Percentiles rank a stretch among this genome's conserved stretches.
Conservation (phyloP, 176 grass and related monocot genomes). For the Themeda triandra region DNA sequence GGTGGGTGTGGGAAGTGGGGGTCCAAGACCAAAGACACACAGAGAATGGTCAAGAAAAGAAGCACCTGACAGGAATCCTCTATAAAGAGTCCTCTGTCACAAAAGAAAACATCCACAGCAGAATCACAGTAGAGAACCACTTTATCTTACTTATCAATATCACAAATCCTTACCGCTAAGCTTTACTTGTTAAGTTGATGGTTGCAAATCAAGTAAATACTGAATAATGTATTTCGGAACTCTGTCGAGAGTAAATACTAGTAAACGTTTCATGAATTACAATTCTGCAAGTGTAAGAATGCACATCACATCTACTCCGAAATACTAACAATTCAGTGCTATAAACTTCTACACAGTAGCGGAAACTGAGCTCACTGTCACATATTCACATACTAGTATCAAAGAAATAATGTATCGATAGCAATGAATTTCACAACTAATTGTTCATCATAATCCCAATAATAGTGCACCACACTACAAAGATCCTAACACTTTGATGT, state of each 20-base stretch:
- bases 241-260: background rate
- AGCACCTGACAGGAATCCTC: background rate
- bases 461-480: background rate
- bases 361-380: background rate
- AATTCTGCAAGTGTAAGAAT: background rate
- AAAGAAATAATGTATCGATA: background rate
- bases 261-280: background rate
- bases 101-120: background rate
- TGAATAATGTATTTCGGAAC: background rate
- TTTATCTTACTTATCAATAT: constrained; percentile 18
- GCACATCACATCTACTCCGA: background rate
- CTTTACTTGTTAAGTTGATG: background rate
- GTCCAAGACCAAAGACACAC: background rate
- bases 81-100: background rate
- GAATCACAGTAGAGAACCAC: background rate
- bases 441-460: constrained; percentile 1
- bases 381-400: background rate
- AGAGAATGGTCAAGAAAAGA: constrained; percentile 7
- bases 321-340: background rate
- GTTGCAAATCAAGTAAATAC: background rate
- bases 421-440: background rate
- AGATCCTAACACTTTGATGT: background rate
- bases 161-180: background rate
- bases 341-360: background rate
- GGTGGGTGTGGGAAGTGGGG: background rate